Evolutionary conservation across 2,329 filamentous ascomycete species (phyloP).

Genomic region (Penicillium rolfsii): DNA sequence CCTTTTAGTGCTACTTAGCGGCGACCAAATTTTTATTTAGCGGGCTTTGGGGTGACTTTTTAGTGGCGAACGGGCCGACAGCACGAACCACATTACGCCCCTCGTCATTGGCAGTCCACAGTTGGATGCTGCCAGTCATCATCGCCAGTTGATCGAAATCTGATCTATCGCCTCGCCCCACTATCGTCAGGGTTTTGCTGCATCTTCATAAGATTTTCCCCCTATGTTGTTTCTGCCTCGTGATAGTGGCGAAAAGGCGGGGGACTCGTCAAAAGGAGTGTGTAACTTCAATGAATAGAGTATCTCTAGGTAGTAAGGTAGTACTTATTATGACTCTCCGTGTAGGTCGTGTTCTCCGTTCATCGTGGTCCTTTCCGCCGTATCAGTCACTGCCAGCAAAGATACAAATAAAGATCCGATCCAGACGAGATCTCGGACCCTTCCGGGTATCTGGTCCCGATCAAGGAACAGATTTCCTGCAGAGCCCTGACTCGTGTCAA

Average conservation of each 20-base stretch:
- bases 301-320: neutral
- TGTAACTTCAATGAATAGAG: neutral
- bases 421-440: neutral
- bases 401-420: neutral
- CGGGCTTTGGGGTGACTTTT: neutral
- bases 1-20: neutral
- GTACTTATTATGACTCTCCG: neutral
- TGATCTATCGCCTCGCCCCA: slow-evolving; percentile 18
- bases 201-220: neutral
- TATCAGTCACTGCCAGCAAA: neutral
- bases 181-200: slow-evolving; percentile 13
- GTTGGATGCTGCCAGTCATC: slow-evolving; percentile 22
- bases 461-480: neutral
- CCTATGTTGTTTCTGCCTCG: neutral
- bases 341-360: neutral
- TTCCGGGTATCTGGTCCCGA: neutral
- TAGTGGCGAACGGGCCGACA: slow-evolving; percentile 22
- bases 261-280: neutral
- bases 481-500: slow-evolving; percentile 1
- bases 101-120: slow-evolving; percentile 19
- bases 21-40: neutral
- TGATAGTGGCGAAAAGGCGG: neutral
- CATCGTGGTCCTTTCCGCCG: neutral
- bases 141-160: slow-evolving; percentile 19
- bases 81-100: slow-evolving; percentile 20